phyloP scores from a whole-genome alignment of 1,284 basidiomycete species.

The Fistulina hepatica region DNA sequence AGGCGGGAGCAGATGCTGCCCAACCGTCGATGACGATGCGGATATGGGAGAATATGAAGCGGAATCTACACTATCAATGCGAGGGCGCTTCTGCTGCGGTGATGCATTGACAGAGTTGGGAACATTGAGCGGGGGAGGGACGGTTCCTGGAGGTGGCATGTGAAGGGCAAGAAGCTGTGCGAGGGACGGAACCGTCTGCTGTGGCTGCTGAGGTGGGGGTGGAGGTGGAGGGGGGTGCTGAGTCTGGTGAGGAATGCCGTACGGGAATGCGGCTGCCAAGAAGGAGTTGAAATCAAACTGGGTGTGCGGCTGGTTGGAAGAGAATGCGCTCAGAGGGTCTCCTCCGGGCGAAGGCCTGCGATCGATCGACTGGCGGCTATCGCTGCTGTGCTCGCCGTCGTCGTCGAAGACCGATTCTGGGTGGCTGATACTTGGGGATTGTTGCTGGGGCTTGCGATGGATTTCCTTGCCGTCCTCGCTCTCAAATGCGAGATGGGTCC shows the following conservation, averaged over 20 bases:
- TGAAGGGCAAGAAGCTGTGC: slow-evolving; percentile 57
- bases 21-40: slow-evolving; percentile 20
- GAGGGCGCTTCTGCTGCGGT: slow-evolving; percentile 40
- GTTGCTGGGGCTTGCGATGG: too few species aligned
- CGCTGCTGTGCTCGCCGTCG: slow-evolving; percentile 25
- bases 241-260: slow-evolving; percentile 19
- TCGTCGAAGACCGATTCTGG: slow-evolving; percentile 17
- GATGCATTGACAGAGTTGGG: slow-evolving; percentile 20
- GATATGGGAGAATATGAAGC: slow-evolving; percentile 32
- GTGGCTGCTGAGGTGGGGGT: slow-evolving; percentile 19
- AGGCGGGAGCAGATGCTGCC: too few species aligned
- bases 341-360: slow-evolving; percentile 36
- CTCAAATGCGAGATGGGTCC: slow-evolving; percentile 75
- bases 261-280: slow-evolving; percentile 50
- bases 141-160: slow-evolving; percentile 16
- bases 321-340: slow-evolving; percentile 30
- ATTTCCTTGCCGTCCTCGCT: slow-evolving; percentile 48
- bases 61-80: slow-evolving; percentile 29
- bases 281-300: slow-evolving; percentile 45
- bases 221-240: slow-evolving; percentile 5
- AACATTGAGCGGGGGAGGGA: slow-evolving; percentile 13
- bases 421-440: too few species aligned
- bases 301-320: slow-evolving; percentile 32
- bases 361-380: slow-evolving; percentile 15
- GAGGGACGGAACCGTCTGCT: slow-evolving; percentile 38